Evolutionary conservation across 306 rosid genomes (phyloP).

Genomic region (Vigna mungo): DNA sequence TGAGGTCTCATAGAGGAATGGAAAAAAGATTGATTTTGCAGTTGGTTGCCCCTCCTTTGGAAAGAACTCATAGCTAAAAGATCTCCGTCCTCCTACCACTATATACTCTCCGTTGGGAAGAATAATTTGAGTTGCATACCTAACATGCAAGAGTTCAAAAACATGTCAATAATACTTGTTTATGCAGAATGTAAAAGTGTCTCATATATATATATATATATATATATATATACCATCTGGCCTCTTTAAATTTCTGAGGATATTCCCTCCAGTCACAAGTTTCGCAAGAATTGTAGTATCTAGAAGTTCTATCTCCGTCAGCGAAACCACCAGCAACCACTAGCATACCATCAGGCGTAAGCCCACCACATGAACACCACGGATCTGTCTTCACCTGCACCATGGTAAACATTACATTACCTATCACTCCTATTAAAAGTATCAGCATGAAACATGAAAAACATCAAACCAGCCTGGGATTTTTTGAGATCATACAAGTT

Average conservation of each 20-base stretch:
- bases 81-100: constrained; percentile 74
- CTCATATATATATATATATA: no score
- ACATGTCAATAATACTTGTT: neutral
- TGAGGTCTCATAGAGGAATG: constrained; percentile 70
- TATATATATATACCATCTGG: constrained; percentile 61
- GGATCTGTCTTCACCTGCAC: constrained; percentile 65
- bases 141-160: neutral
- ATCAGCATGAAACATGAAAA: neutral
- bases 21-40: constrained; percentile 31
- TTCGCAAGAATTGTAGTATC: constrained; percentile 59
- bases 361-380: constrained; percentile 97
- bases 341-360: constrained; percentile 65
- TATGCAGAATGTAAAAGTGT: no score
- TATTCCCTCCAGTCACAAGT: constrained; percentile 66
- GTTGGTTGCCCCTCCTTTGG: constrained; percentile 55
- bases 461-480: no score
- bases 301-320: constrained; percentile 54
- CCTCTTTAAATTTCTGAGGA: constrained; percentile 45
- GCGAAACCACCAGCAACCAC: constrained; percentile 74
- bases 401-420: neutral
- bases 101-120: constrained; percentile 63
- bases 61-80: constrained; percentile 70
- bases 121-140: constrained; percentile 77
- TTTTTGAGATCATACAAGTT: no score
- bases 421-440: no score